Conservation (phyloP, 2,329 filamentous ascomycete genomes). For the Phaeophleospora eucalypticola region DNA sequence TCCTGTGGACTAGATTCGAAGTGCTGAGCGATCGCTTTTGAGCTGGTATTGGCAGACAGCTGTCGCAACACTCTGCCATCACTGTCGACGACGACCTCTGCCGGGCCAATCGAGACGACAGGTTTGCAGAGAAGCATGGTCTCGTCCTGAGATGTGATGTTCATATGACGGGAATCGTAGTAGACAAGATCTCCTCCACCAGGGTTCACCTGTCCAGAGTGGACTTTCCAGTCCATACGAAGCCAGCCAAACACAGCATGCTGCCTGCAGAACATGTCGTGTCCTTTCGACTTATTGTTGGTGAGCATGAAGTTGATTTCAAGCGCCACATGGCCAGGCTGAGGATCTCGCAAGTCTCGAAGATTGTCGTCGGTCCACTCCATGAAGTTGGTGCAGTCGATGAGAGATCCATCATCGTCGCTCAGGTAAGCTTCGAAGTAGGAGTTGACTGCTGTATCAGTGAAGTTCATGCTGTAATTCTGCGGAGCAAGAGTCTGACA, state of each 20-base stretch:
- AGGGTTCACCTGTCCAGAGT: background rate
- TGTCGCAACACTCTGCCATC: conserved; percentile 29
- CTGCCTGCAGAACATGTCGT: conserved; percentile 18
- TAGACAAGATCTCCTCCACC: background rate
- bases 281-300: background rate
- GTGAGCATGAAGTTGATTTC: conserved; percentile 10
- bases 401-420: too few species aligned
- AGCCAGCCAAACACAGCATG: conserved; percentile 31
- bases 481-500: conserved; percentile 36
- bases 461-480: conserved; percentile 23
- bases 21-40: background rate
- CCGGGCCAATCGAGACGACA: conserved; percentile 30
- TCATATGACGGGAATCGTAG: conserved; percentile 5
- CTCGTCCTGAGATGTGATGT: conserved; percentile 3
- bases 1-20: conserved; percentile 6
- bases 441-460: conserved; percentile 2
- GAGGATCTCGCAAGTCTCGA: background rate
- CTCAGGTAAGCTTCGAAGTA: too few species aligned
- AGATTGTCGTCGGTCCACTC: conserved; percentile 1
- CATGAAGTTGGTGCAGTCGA: conserved; percentile 7
- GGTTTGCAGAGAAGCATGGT: conserved; percentile 38
- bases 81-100: conserved; percentile 34
- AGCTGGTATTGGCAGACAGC: conserved; percentile 1
- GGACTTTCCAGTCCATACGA: conserved; percentile 15
- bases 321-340: conserved; percentile 5